phyloP scores from a whole-genome alignment of 2,329 filamentous ascomycete genomes.

The Ceratocystis huliohia region DNA sequence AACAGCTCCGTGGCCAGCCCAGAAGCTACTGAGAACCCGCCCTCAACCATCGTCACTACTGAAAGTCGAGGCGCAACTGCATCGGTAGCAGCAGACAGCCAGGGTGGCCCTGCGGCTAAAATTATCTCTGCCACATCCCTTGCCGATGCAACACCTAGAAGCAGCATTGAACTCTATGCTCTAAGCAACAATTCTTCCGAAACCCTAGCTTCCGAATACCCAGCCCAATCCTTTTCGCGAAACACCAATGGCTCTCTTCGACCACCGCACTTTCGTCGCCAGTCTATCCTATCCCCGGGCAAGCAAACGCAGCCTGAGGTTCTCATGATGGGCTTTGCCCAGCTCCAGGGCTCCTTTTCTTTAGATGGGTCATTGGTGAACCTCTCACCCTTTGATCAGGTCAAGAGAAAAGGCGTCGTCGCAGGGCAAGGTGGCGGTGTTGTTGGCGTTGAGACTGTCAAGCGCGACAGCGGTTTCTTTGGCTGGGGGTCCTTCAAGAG shows the following conservation, averaged over 20 bases:
- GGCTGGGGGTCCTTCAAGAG: slow-evolving; percentile 79
- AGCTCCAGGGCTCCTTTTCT: slow-evolving; percentile 82
- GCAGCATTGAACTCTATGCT: slow-evolving; percentile 89
- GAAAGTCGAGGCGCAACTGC: slow-evolving; percentile 1
- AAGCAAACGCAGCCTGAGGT: slow-evolving; percentile 52
- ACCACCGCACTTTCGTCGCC: slow-evolving; percentile 36
- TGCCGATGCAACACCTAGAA: slow-evolving; percentile 57
- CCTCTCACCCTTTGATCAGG: slow-evolving; percentile 80
- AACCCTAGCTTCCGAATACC: slow-evolving; percentile 81
- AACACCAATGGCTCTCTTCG: slow-evolving; percentile 25
- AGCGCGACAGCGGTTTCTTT: slow-evolving; percentile 66
- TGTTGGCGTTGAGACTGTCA: slow-evolving; percentile 61
- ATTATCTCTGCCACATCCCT: slow-evolving; percentile 56
- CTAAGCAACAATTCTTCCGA: slow-evolving; percentile 91
- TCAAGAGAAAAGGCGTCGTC: slow-evolving; percentile 85
- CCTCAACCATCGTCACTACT: slow-evolving; percentile 4
- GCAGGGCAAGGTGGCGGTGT: slow-evolving; percentile 80
- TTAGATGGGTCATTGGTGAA: slow-evolving; percentile 86
- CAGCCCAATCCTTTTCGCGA: slow-evolving; percentile 36
- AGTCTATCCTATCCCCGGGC: slow-evolving; percentile 30
- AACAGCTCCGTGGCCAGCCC: slow-evolving; percentile 28
- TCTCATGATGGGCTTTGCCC: slow-evolving; percentile 95
- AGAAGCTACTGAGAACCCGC: background rate
- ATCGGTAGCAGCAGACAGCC: slow-evolving; percentile 38
- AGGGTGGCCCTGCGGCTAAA: slow-evolving; percentile 46